Conservation (phyloP, 2,329 filamentous ascomycete genomes). For the Aspergillus proliferans region DNA sequence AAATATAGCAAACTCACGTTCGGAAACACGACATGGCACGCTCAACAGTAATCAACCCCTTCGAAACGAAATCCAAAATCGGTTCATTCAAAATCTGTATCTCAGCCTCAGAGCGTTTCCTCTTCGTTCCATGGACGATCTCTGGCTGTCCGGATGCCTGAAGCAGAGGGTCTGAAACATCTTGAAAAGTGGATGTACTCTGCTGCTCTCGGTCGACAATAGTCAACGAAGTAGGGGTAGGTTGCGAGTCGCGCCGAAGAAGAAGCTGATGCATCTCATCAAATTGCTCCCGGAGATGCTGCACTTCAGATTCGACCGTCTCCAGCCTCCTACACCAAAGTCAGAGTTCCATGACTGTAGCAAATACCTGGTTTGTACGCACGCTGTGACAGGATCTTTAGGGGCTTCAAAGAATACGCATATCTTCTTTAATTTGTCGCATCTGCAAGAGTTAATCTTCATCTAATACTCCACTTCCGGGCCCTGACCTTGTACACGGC, state of each 20-base stretch:
- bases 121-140: constrained; percentile 13
- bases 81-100: constrained; percentile 27
- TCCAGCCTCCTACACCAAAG: constrained; percentile 21
- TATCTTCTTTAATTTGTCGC: constrained; percentile 27
- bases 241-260: constrained; percentile 1
- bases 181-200: background rate
- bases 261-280: constrained; percentile 19
- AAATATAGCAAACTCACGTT: constrained; percentile 15
- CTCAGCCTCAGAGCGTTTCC: constrained; percentile 28
- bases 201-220: background rate
- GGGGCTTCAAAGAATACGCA: constrained; percentile 33
- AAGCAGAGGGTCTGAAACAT: background rate
- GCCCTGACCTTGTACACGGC: constrained; percentile 29
- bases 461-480: background rate
- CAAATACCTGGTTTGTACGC: constrained; percentile 2
- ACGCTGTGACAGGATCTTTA: constrained; percentile 25
- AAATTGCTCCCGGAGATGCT: constrained; percentile 22
- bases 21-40: constrained; percentile 28
- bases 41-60: constrained; percentile 28
- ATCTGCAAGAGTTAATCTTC: constrained; percentile 13
- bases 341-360: too few relatives aligned
- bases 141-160: constrained; percentile 1
- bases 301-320: constrained; percentile 28
- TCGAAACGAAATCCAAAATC: constrained; percentile 29
- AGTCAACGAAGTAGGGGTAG: background rate